A percentile compares a stretch with the other conserved stretches of the same genome.
phyloP scores from a whole-genome alignment of 305 asterid species.

The Plantago coronopus region DNA sequence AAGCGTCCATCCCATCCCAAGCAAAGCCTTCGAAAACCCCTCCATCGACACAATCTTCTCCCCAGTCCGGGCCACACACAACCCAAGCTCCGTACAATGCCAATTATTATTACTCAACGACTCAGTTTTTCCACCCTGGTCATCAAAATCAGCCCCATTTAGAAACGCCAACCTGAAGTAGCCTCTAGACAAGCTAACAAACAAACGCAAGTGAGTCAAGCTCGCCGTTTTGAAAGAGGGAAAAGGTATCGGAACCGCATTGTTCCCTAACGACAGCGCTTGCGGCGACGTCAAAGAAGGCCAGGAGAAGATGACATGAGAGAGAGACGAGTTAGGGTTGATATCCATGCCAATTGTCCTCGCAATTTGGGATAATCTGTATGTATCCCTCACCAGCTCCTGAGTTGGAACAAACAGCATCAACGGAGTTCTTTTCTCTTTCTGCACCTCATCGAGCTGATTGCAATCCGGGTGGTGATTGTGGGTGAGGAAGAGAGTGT shows the following conservation, averaged over 20 bases:
- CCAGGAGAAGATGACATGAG: conserved; percentile 67
- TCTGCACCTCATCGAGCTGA: conserved; percentile 1
- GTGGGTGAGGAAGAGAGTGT: conserved; percentile 31
- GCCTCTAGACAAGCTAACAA: conserved; percentile 42
- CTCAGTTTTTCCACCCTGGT: conserved; percentile 35
- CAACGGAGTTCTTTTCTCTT: conserved; percentile 34
- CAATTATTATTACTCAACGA: conserved; percentile 45
- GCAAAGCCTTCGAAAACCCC: conserved; percentile 47
- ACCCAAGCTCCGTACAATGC: conserved; percentile 39
- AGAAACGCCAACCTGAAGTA: conserved; percentile 60
- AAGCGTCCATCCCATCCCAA: conserved; percentile 61
- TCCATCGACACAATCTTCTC: conserved; percentile 48
- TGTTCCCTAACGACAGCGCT: conserved; percentile 37
- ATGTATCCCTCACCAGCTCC: conserved; percentile 46
- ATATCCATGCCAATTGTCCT: conserved; percentile 62
- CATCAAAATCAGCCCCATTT: conserved; percentile 21
- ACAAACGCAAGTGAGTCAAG: conserved; percentile 55
- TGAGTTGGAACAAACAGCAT: conserved; percentile 50
- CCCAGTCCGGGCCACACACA: conserved; percentile 31
- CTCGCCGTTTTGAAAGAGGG: conserved; percentile 58
- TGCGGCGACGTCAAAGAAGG: conserved; percentile 25
- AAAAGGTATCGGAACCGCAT: conserved; percentile 54
- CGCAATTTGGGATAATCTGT: conserved; percentile 49
- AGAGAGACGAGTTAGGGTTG: conserved; percentile 56
- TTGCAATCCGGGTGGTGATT: conserved; percentile 8